Base-by-base conservation (phyloP, 768 basidiomycete genomes). In the Ramaria sp. region DNA sequence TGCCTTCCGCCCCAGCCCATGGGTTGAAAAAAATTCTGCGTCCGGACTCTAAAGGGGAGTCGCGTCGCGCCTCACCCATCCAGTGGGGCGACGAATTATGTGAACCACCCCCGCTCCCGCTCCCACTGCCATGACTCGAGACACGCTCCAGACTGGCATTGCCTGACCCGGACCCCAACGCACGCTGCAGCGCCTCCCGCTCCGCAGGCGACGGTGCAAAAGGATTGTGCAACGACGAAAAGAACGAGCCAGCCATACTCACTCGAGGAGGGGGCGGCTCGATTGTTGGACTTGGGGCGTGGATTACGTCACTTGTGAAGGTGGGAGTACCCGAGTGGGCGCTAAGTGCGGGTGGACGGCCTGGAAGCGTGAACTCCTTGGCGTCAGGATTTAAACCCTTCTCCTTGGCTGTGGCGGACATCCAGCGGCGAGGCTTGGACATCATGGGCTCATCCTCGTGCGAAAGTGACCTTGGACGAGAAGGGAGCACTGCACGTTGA, bases 161-260 rank as follows among this genome's bases (percentile, higher is more conserved):
- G 7, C 20, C n/a, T 2, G 42, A 43, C 4, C 42, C 42, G 7
- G 42, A 43, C 6, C 85, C 83, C 13, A 91, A 70, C n/a, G 80
- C 86, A 53, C 88, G 84, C 62, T 87, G 83, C 33, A 93, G 77
- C 51, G 78, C 89, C 69, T 90, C 86, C 43, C 90, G 86, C 75
- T 93, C 90, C 60, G 84, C 88, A 54, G 84, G 86, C 60, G 89
- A 91, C 33, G 89, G 90, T 37, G 88, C 89, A 68, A 93, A 93
- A 17, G 89, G 90, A 64, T 86, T 88, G 57, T 63, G 61, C 65
- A 65, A 59, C 17, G 63, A 63, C 47, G 64, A 71, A 67, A 75
- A 71, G 57, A 73, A 60, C 47, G 62, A 60, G 53, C 62, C 63
- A 1, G 64, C 11, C 39, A 42, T 19, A 19, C 19, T 10, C 17